These are phyloP conservation scores for Sclerotinia trifoliorum DNA, from an alignment of 2,329 filamentous ascomycete genomes.

Conservation along the genomic window DNA sequence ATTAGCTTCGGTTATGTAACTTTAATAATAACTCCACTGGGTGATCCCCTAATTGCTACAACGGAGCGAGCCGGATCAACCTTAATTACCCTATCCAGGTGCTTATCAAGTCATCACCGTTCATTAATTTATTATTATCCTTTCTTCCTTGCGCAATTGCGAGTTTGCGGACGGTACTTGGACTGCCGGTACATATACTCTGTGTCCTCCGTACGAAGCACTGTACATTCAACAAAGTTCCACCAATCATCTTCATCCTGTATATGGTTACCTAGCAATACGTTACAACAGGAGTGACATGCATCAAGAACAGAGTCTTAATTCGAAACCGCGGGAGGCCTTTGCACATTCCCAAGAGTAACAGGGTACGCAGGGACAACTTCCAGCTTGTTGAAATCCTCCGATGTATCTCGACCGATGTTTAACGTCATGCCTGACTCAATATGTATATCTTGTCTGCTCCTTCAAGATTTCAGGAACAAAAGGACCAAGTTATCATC, in stretches of 20 bases:
- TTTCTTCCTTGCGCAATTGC: too few species aligned
- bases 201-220: too few species aligned
- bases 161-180: background rate
- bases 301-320: background rate
- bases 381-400: background rate
- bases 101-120: background rate
- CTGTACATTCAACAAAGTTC: background rate
- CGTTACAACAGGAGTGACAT: background rate
- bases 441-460: slow-evolving; percentile 11
- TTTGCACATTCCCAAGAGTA: background rate
- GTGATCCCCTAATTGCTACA: background rate
- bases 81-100: background rate
- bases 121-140: background rate
- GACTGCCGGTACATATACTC: background rate
- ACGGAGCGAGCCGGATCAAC: slow-evolving; percentile 19
- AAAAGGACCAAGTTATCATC: background rate
- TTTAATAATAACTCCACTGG: background rate
- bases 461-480: slow-evolving; percentile 1
- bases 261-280: background rate
- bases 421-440: slow-evolving; percentile 6
- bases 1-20: slow-evolving; percentile 2
- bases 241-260: background rate
- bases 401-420: slow-evolving; percentile 1
- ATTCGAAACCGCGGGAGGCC: background rate
- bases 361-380: slow-evolving; percentile 4